phyloP scores from a whole-genome alignment of 176 grass and related monocot genomes.

The Coix lacrymajobi region DNA sequence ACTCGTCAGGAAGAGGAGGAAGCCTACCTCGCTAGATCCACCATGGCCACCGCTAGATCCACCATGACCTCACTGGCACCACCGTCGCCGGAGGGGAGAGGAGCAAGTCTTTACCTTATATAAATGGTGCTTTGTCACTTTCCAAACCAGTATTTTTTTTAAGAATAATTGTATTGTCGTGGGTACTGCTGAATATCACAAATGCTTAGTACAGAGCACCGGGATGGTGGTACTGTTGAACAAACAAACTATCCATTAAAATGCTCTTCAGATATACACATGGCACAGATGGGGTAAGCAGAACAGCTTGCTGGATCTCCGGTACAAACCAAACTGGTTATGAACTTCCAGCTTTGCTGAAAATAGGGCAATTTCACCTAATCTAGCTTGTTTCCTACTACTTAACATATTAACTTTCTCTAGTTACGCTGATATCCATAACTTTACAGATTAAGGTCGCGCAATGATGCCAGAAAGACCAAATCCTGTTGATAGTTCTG shows the following conservation, averaged over 20 bases:
- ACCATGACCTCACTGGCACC: no score
- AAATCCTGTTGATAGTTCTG: neutral
- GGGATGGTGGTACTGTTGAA: neutral
- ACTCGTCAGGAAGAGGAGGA: no score
- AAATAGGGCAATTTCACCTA: conserved; percentile 20
- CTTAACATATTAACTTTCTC: conserved; percentile 38
- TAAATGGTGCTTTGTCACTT: neutral
- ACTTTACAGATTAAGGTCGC: conserved; percentile 36
- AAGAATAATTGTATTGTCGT: neutral
- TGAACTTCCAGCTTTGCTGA: conserved; percentile 23
- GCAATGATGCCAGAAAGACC: neutral
- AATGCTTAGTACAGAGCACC: neutral
- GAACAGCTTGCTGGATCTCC: conserved; percentile 28
- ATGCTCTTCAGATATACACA: conserved; percentile 32
- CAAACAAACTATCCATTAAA: conserved; percentile 14
- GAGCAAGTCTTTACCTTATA: no score
- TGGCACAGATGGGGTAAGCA: neutral
- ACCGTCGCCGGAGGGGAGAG: no score
- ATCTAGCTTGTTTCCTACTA: conserved; percentile 45
- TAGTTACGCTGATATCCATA: conserved; percentile 37
- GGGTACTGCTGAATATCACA: neutral
- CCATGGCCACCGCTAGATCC: no score
- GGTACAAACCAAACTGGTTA: conserved; percentile 21
- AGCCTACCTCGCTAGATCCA: no score
- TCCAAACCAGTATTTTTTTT: neutral